Evolutionary conservation across 2,329 filamentous ascomycete genomes (phyloP).

Genomic region (Xylaria sp.): DNA sequence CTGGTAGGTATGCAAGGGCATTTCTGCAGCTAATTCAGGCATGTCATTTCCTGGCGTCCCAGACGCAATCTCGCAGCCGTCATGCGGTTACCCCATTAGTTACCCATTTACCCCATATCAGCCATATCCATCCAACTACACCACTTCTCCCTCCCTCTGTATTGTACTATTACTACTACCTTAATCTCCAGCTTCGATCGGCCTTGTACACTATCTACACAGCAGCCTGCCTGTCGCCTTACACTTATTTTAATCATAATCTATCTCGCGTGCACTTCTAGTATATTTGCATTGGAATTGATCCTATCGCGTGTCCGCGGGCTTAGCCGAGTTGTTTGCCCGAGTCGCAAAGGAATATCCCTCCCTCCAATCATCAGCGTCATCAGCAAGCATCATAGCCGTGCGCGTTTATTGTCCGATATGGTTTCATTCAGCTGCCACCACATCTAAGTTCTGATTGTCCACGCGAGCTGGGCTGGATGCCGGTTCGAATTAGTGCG

Average conservation of each 20-base stretch:
- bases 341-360: neutral
- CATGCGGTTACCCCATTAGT: slow-evolving; percentile 24
- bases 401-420: neutral
- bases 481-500: neutral
- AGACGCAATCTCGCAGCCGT: slow-evolving; percentile 32
- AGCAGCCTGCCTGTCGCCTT: neutral
- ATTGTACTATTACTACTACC: too few relatives aligned
- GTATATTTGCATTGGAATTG: neutral
- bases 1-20: neutral
- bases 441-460: neutral
- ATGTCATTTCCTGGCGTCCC: slow-evolving; percentile 22
- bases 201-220: neutral
- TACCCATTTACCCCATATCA: neutral
- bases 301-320: slow-evolving; percentile 18
- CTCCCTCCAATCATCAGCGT: slow-evolving; percentile 2
- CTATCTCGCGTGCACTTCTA: neutral
- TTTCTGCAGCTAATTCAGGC: neutral
- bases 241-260: neutral
- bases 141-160: neutral
- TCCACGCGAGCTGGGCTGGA: neutral
- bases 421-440: slow-evolving; percentile 13
- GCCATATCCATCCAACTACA: neutral
- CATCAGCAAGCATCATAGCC: neutral
- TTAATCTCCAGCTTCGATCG: too few relatives aligned
- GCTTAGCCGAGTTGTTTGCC: neutral